These are phyloP conservation scores for Hordeum marinum DNA, from an alignment of 176 grass and related monocot species.

Conservation along the genomic window DNA sequence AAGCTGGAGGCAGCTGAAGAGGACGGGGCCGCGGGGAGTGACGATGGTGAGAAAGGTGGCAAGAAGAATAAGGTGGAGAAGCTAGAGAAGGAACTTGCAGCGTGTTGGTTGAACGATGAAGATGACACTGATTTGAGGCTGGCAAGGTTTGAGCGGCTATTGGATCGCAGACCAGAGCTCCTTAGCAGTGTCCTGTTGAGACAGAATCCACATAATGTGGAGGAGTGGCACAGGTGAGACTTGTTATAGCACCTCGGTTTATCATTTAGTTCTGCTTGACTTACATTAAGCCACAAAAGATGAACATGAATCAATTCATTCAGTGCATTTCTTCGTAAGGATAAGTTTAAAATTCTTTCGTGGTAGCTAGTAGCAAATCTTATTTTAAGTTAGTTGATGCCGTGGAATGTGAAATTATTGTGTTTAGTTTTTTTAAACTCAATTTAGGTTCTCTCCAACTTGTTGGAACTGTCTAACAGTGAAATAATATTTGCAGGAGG, in stretches of 20 bases:
- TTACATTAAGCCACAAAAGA: neutral
- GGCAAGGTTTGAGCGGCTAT: slow-evolving; percentile 62
- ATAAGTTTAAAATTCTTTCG: neutral
- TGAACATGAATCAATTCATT: neutral
- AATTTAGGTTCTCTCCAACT: neutral
- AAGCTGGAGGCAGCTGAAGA: slow-evolving; percentile 78
- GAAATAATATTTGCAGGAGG: slow-evolving; percentile 48
- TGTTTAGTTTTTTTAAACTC: neutral
- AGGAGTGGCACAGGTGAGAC: slow-evolving; percentile 77
- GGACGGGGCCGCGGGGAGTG: slow-evolving; percentile 32
- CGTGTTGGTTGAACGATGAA: slow-evolving; percentile 72
- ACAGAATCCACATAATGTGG: slow-evolving; percentile 87
- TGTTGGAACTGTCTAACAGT: slow-evolving; percentile 26
- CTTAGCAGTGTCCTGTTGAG: slow-evolving; percentile 77
- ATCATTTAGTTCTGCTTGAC: neutral
- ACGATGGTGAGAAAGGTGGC: slow-evolving; percentile 17
- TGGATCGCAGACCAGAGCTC: slow-evolving; percentile 72
- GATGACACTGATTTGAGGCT: slow-evolving; percentile 77
- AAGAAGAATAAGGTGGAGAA: slow-evolving; percentile 49
- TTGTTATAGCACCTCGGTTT: slow-evolving; percentile 17
- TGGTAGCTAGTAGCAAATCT: neutral
- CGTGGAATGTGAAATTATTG: neutral
- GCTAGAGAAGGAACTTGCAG: slow-evolving; percentile 51
- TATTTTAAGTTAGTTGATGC: neutral
- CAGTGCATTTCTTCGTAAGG: neutral